Evolutionary conservation across 495 filamentous ascomycete species (phyloP), one percentile per base, ranked within the genome.

Genomic region (Aspergillus bertholletiae): DNA sequence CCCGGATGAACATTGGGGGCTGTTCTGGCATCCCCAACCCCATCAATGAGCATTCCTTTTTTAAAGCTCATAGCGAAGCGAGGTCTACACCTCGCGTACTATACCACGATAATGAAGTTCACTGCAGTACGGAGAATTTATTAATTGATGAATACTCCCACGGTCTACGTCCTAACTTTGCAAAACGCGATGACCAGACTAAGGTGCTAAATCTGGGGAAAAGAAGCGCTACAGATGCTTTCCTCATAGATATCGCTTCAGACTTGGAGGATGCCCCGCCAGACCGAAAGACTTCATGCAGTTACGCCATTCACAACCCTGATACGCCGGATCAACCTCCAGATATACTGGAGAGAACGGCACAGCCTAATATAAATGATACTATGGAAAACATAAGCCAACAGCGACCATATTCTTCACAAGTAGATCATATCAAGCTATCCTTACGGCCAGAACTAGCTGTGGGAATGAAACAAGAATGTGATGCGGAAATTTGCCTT

Each of bases 201-300:
- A 45, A 12, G 0, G 53, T 45, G 0, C 46, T 40, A 7, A 58
- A 51, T 22, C 49, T 59, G 22, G 46, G 59, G 13, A 70, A 70
- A 40, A 58, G 67, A 53, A 64, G 54, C 46, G 69, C 67, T 5
- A 57, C 54, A 21, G 59, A 56, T 37, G 69, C 66, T 5, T 66
- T 61, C 2, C 46, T 72, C 2, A 49, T 67, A 15, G 63, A 68
- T 37, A 61, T 60, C 12, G 59, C 53, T 11, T 40, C 49, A 1
- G 64, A 64, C 23, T 0, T 18, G 39, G 20, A 22, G 6, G 7
- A 43, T 12, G 39, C 7, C 39, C 39, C 21, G 9, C 39, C 18
- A 43, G 39, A 43, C 39, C 17, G 9, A 43, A 22, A 22, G n/a
- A 2, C 5, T 7, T 7, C 7, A 6, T 3, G 0, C 11, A 2